These are phyloP conservation scores for Anthoceros angustus DNA, from an alignment of 225 moss, liverwort and hornwort species.

Conservation along the genomic window DNA sequence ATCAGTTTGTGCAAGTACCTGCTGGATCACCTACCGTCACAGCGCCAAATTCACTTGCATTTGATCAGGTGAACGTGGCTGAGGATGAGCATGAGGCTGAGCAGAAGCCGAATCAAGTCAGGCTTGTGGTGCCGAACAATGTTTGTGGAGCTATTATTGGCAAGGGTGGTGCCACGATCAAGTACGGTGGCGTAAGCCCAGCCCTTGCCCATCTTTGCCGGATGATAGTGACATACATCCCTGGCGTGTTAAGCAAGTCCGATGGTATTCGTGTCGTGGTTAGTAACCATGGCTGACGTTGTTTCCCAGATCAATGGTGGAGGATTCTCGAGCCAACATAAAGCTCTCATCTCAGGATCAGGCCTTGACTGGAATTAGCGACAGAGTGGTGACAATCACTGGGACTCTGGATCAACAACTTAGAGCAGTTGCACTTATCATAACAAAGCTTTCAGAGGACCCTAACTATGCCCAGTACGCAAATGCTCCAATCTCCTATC, in stretches of 20 bases:
- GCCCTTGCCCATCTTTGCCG: neutral
- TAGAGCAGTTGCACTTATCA: constrained; percentile 31
- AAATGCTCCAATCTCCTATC: constrained; percentile 27
- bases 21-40: neutral
- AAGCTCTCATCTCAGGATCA: constrained; percentile 41
- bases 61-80: neutral
- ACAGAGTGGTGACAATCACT: constrained; percentile 32
- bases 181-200: constrained; percentile 16
- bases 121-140: constrained; percentile 36
- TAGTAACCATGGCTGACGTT: neutral
- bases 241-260: neutral
- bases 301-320: constrained; percentile 26
- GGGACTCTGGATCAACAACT: constrained; percentile 37
- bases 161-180: constrained; percentile 42
- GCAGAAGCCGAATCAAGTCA: constrained; percentile 28
- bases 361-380: constrained; percentile 24
- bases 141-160: constrained; percentile 47
- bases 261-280: neutral
- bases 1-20: neutral
- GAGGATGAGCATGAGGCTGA: constrained; percentile 32
- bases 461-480: constrained; percentile 33
- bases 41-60: too few species aligned
- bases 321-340: constrained; percentile 34
- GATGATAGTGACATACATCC: too few species aligned
- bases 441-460: constrained; percentile 33